These are phyloP conservation scores for Microthlaspi erraticum DNA, from an alignment of 345 rosid species.

Conservation along the genomic window DNA sequence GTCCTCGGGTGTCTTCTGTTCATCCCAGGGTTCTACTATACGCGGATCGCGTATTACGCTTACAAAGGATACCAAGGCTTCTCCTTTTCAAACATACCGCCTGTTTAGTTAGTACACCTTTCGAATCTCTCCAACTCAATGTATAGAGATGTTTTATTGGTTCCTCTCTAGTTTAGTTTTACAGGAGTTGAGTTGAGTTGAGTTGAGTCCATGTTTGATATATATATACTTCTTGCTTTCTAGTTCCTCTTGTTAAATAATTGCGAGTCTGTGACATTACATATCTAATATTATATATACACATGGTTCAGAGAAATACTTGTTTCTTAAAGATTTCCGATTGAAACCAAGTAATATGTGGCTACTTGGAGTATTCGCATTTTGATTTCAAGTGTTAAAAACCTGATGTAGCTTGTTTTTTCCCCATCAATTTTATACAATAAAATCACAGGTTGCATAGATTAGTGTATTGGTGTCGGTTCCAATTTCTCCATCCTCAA, in stretches of 20 bases:
- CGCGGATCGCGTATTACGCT: constrained; percentile 92
- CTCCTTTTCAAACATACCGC: constrained; percentile 91
- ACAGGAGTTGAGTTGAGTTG: constrained; percentile 20
- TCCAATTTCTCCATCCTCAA: no score
- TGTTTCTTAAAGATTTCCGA: not conserved
- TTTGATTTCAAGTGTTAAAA: not conserved
- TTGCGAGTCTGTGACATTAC: constrained; percentile 10
- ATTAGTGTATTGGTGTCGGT: no score
- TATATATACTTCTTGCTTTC: constrained; percentile 4
- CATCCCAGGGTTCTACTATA: constrained; percentile 91
- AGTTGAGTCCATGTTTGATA: constrained; percentile 10
- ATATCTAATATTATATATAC: not conserved
- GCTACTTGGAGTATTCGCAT: not conserved
- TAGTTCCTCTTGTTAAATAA: constrained; percentile 31
- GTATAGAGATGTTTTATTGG: constrained; percentile 40
- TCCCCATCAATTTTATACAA: no score
- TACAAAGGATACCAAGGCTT: constrained; percentile 97
- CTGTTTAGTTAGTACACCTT: constrained; percentile 61
- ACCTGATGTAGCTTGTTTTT: not conserved
- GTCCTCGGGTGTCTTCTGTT: constrained; percentile 82
- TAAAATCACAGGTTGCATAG: no score
- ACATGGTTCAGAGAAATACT: not conserved
- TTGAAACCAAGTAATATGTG: not conserved
- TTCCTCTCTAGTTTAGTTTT: constrained; percentile 36
- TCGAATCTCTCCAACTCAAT: constrained; percentile 14